These are phyloP conservation scores for Hypomontagnella monticulosa DNA, from an alignment of 495 filamentous ascomycete species.

Conservation along the genomic window DNA sequence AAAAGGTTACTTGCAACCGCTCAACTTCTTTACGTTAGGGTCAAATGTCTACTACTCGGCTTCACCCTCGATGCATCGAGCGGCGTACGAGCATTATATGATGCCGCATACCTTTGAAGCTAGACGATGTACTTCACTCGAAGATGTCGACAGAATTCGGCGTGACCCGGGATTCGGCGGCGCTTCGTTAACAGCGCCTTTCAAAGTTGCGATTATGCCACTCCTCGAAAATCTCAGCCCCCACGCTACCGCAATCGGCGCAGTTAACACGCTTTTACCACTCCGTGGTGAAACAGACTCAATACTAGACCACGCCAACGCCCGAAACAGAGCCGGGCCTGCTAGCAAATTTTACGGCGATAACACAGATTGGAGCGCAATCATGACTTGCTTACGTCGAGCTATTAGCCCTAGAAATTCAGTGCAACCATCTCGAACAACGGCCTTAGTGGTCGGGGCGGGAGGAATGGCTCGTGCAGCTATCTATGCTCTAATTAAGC, in stretches of 20 bases:
- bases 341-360: slow-evolving; percentile 79
- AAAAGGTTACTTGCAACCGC: slow-evolving; percentile 68
- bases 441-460: slow-evolving; percentile 78
- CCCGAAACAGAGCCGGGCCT: slow-evolving; percentile 71
- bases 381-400: slow-evolving; percentile 71
- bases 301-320: slow-evolving; percentile 72
- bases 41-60: slow-evolving; percentile 78
- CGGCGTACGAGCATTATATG: slow-evolving; percentile 74
- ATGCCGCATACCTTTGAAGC: slow-evolving; percentile 78
- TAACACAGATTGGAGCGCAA: slow-evolving; percentile 87
- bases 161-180: slow-evolving; percentile 76
- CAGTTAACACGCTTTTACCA: slow-evolving; percentile 84
- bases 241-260: slow-evolving; percentile 82
- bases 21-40: slow-evolving; percentile 80
- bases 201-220: slow-evolving; percentile 76
- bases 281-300: slow-evolving; percentile 67
- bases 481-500: slow-evolving; percentile 79
- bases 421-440: slow-evolving; percentile 71
- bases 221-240: slow-evolving; percentile 74
- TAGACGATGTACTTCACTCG: slow-evolving; percentile 69
- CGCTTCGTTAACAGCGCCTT: slow-evolving; percentile 76
- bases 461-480: slow-evolving; percentile 85
- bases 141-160: slow-evolving; percentile 69
- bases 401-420: slow-evolving; percentile 83
- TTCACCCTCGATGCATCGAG: slow-evolving; percentile 82